phyloP scores from a whole-genome alignment of 441 rosid species.

The Bocquillonia castaneifolia region DNA sequence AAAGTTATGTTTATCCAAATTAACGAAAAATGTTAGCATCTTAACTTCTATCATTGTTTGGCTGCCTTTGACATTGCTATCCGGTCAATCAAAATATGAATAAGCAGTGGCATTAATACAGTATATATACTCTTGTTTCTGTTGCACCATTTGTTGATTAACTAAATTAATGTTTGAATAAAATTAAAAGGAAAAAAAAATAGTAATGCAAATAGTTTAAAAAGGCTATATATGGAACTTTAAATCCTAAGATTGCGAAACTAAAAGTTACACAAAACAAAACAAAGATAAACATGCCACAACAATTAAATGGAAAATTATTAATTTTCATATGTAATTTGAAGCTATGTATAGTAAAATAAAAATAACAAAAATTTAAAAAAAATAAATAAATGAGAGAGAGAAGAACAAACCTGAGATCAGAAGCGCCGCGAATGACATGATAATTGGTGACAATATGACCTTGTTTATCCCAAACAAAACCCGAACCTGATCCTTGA shows the following conservation, averaged over 20 bases:
- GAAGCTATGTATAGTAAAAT: not conserved
- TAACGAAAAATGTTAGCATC: not conserved
- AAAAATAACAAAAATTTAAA: not conserved
- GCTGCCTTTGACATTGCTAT: not conserved
- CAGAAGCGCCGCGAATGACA: constrained; percentile 97
- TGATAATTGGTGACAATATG: constrained; percentile 91
- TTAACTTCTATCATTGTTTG: not conserved
- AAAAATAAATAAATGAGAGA: no score
- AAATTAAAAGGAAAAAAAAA: no score
- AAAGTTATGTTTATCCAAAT: not conserved
- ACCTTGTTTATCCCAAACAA: constrained; percentile 86
- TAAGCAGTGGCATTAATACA: not conserved
- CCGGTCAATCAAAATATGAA: not conserved
- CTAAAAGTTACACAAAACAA: no score
- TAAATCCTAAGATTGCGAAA: no score
- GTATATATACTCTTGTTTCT: no score
- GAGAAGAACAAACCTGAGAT: constrained; percentile 60
- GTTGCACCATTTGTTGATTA: no score
- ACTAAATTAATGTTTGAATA: no score
- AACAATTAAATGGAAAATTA: no score
- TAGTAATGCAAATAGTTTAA: no score
- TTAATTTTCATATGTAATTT: no score
- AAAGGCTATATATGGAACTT: no score
- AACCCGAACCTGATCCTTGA: constrained; percentile 95
- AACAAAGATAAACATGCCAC: no score